Evolutionary conservation across 192 early-diverging fungal species (phyloP).

Genomic region (Rhizoclosmatium globosum): DNA sequence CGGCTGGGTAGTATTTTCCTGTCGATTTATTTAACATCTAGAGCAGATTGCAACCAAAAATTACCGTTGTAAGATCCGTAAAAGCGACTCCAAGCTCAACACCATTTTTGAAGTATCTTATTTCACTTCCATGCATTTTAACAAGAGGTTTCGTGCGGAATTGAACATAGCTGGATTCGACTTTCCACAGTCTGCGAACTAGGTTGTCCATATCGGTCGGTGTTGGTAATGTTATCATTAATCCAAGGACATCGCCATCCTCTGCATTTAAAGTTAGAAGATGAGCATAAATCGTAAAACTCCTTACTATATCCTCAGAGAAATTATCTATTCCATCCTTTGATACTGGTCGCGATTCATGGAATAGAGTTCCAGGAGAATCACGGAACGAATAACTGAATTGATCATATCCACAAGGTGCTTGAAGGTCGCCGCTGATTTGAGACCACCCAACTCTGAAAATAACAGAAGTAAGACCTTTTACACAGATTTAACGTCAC

Average conservation of each 20-base stretch:
- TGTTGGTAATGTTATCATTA: conserved; percentile 45
- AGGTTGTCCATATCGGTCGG: conserved; percentile 37
- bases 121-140: conserved; percentile 60
- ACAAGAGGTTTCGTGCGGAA: conserved; percentile 42
- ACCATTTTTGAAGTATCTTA: conserved; percentile 75
- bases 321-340: neutral
- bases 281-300: neutral
- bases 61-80: conserved; percentile 66
- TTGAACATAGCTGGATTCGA: conserved; percentile 37
- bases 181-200: conserved; percentile 47
- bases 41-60: neutral
- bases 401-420: conserved; percentile 76
- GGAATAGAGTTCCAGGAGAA: conserved; percentile 74
- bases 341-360: conserved; percentile 39
- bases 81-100: conserved; percentile 70
- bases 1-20: conserved; percentile 80
- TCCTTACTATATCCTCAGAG: conserved; percentile 9
- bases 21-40: neutral
- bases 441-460: conserved; percentile 77
- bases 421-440: conserved; percentile 80
- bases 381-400: conserved; percentile 77
- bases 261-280: conserved; percentile 37
- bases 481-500: neutral
- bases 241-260: conserved; percentile 50
- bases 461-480: neutral